Evolutionary conservation across 345 rosid genomes (phyloP), one percentile per base, ranked within the genome.

Genomic region (Ceriops zippeliana): DNA sequence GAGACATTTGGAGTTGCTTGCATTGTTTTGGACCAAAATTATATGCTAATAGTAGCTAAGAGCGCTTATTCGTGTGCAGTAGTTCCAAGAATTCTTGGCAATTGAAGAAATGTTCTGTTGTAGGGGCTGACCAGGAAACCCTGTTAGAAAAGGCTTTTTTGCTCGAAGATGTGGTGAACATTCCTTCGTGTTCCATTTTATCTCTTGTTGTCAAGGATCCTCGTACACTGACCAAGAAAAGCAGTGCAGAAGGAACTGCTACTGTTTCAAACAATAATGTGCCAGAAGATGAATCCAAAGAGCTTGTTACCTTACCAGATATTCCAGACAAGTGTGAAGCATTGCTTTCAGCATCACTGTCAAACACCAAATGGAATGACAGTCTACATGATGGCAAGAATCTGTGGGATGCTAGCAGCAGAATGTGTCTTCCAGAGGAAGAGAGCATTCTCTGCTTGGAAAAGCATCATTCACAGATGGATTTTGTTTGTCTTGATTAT

Each of bases 361-460:
- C 79, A 65, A 75, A 80, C 56, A 22, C 76, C 62, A 71, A 79
- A 68, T 72, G 62, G 61, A 65, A 54, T 61, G 51, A 34, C 71
- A 13, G 6, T 53, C 62, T 67, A 30, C 38, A 63, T 53, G 51
- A 64, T 34, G 32, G 24, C n/a, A 71, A 63, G 54, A 75, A 69
- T 76, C 74, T 91, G 67, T 91, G 97, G 97, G 95, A 93, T 75
- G 77, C 70, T 59, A 73, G 76, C 60, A 24, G 70, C 73, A 80
- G 83, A 66, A 66, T 86, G 59, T 59, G 61, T 52, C 84, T 78
- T 11, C 93, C 95, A 31, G 79, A 82, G 72, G 86, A 91, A 75
- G 98, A 93, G 58, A 72, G 75, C 63, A 71, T 78, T 54, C 81
- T 91, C 73, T 86, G 89, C 69, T 69, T 69, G 86, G 95, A 93